These are phyloP conservation scores for Diphasiastrum complanatum DNA, from an alignment of 83 land plant species.

Conservation along the genomic window DNA sequence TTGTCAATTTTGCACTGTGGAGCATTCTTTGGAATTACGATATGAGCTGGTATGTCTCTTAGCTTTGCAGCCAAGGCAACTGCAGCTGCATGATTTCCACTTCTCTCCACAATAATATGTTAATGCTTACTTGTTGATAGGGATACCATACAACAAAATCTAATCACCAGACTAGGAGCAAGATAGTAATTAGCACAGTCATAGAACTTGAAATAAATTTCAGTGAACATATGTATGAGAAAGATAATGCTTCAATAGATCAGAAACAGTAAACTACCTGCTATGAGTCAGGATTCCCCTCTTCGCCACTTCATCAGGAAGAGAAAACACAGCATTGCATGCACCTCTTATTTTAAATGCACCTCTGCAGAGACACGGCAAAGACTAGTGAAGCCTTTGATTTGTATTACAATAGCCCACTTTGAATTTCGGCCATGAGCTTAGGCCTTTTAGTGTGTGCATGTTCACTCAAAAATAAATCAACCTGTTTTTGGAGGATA, in stretches of 20 bases:
- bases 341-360: constrained; percentile 97
- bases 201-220: not conserved
- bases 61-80: constrained; percentile 82
- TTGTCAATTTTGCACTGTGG: constrained; percentile 86
- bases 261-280: constrained; percentile 45
- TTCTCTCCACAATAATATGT: constrained; percentile 26
- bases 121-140: too few relatives aligned
- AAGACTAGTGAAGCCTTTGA: not conserved
- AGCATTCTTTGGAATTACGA: constrained; percentile 73
- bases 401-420: not conserved
- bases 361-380: constrained; percentile 46
- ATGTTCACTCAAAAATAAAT: not conserved
- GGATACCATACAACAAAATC: not conserved
- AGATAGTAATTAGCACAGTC: not conserved
- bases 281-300: constrained; percentile 93
- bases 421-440: not conserved
- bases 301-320: constrained; percentile 54
- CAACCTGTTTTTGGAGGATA: not conserved
- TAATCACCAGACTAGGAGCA: not conserved
- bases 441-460: too few relatives aligned
- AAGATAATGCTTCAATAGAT: too few relatives aligned
- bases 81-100: constrained; percentile 98
- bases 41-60: constrained; percentile 66
- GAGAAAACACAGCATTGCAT: constrained; percentile 83
- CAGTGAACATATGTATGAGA: constrained; percentile 8